Base-by-base conservation (phyloP, 2,329 filamentous ascomycete genomes). In the Alternaria longipes region DNA sequence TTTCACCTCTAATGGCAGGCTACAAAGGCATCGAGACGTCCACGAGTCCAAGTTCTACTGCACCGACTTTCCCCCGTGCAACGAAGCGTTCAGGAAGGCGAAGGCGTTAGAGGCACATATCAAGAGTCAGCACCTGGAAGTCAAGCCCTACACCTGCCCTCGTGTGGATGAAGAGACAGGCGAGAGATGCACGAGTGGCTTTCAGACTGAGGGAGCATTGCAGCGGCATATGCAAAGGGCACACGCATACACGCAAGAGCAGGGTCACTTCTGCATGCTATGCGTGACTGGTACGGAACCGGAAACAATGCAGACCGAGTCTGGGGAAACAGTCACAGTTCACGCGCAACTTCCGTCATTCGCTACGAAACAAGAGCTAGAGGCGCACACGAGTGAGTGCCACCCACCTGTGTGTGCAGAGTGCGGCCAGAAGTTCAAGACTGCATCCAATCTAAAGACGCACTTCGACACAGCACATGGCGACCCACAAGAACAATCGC, bases 91-190 rank as follows among this genome's bases (percentile, higher is more conserved):
- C 78, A 87, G 94, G 63, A 97, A 97, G 79, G 90, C 93, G 75
- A 89, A 93, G 66, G 96, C 93, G 0, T 84, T 97, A 16, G 89
- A 94, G 75, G 89, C 91, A 53, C 94, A 98, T 75, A 87, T 97
- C 64, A 87, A 90, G 55, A 87, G 87, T 9, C 90, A 89, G 12
- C 94, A 98, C 77, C 81, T 94, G 40, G 83, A 89, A 28, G 80
- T 90, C 60, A 87, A 90, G 46, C 88, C 92, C 0, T 97, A 89
- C 71, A 84, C 84, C 5, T 98, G 94, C 77, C 82, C 83, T 1
- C 83, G 90, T 59, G 66, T 84, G n/a, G 81, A 88, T 64, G 75
- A 81, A 20, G 75, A 77, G 5, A 87, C 85, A 0, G 84, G 83
- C 8, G 75, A 84, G 53, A 76, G 77, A 55, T 97, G 94, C 71